A percentile compares a stretch with the other conserved stretches of the same genome.
Evolutionary conservation across 495 filamentous ascomycete species (phyloP).

Genomic region (Endocarpon pusillum): DNA sequence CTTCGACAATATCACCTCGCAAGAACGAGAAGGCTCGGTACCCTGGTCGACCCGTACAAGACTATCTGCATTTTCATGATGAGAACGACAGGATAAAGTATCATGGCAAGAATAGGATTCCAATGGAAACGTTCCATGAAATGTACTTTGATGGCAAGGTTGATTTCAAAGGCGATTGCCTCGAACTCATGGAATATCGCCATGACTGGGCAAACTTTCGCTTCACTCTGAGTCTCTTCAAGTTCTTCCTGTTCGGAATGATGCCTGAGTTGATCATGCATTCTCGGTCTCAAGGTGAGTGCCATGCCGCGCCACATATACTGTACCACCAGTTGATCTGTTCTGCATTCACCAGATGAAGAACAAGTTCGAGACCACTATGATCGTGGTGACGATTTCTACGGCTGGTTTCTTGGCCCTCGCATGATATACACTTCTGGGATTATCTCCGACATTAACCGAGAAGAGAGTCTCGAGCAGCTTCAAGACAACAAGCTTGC

Average conservation of each 20-base stretch:
- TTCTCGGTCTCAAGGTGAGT: constrained; percentile 46
- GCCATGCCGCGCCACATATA: neutral
- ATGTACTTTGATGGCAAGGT: constrained; percentile 48
- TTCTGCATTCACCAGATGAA: constrained; percentile 36
- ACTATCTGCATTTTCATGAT: constrained; percentile 45
- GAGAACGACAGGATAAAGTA: constrained; percentile 39
- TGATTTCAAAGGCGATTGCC: constrained; percentile 44
- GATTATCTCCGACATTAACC: constrained; percentile 47
- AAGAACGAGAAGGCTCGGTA: constrained; percentile 45
- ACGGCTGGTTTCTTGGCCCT: constrained; percentile 56
- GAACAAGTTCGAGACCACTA: constrained; percentile 64
- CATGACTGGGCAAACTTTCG: constrained; percentile 56
- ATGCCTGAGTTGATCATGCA: constrained; percentile 53
- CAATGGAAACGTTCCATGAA: constrained; percentile 50
- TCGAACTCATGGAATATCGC: constrained; percentile 44
- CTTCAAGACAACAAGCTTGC: constrained; percentile 56
- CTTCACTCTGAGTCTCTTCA: constrained; percentile 46
- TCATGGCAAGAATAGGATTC: constrained; percentile 43
- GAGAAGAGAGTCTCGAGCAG: constrained; percentile 48
- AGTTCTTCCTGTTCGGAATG: constrained; percentile 51
- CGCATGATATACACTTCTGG: constrained; percentile 63
- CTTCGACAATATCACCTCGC: constrained; percentile 39
- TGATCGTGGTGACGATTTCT: constrained; percentile 60
- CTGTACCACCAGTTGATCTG: constrained; percentile 2
- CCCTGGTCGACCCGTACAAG: constrained; percentile 42